Evolutionary conservation across 208 protist genomes (phyloP).

Genomic region (Novymonas esmeraldas): DNA sequence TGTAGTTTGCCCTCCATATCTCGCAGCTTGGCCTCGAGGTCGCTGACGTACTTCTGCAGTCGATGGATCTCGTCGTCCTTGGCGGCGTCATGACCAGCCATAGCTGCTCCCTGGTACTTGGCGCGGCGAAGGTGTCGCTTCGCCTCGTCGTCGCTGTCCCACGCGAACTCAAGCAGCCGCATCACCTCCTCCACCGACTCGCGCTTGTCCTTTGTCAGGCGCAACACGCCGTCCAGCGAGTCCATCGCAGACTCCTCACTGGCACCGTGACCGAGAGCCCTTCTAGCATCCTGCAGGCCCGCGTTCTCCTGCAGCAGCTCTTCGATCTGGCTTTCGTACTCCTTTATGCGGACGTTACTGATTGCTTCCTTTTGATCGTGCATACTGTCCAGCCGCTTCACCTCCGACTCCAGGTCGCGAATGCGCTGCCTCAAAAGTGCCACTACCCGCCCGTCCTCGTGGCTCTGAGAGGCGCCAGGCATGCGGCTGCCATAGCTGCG

Average conservation of each 20-base stretch:
- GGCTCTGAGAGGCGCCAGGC: not conserved
- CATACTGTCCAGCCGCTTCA: conserved; percentile 7
- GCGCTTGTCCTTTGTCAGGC: conserved; percentile 70
- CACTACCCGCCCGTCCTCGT: conserved; percentile 2
- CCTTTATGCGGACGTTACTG: conserved; percentile 23
- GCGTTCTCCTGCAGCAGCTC: conserved; percentile 57
- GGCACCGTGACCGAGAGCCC: not conserved
- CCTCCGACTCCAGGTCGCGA: conserved; percentile 26
- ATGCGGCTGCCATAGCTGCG: conserved; percentile 7
- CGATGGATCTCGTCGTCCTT: conserved; percentile 66
- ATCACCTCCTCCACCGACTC: conserved; percentile 81
- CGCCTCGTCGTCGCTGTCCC: conserved; percentile 58
- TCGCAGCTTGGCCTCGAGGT: conserved; percentile 44
- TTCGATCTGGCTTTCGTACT: conserved; percentile 53
- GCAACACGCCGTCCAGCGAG: conserved; percentile 27
- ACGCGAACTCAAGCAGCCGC: conserved; percentile 67
- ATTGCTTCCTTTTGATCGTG: conserved; percentile 41
- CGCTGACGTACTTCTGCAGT: conserved; percentile 35
- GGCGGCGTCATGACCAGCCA: conserved; percentile 42
- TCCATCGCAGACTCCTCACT: not conserved
- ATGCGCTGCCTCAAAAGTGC: conserved; percentile 19
- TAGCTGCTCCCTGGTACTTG: conserved; percentile 29
- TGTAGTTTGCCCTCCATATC: conserved; percentile 44
- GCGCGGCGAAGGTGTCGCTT: conserved; percentile 30
- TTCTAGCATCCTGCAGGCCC: conserved; percentile 11